Evolutionary conservation across 2,329 filamentous ascomycete genomes (phyloP).

Genomic region (Exophiala calicioides): DNA sequence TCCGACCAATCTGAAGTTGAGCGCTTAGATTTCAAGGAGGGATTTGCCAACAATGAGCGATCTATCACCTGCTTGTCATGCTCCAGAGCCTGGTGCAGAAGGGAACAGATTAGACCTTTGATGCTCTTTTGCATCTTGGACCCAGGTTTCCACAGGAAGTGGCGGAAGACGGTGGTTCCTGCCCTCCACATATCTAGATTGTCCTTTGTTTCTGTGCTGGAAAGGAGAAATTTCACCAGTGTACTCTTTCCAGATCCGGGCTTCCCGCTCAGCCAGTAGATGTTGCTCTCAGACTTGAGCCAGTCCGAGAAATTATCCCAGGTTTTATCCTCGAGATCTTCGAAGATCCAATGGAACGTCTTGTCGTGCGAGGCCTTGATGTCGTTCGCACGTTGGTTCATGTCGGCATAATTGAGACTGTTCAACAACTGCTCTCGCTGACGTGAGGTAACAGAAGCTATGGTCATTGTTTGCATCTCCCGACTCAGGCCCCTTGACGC

Average conservation of each 20-base stretch:
- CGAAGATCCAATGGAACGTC: conserved; percentile 15
- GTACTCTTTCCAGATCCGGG: conserved; percentile 39
- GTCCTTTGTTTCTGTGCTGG: conserved; percentile 16
- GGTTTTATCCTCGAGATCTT: neutral
- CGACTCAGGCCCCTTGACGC: too few species aligned
- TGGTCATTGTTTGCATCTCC: too few species aligned
- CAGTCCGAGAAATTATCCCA: conserved; percentile 12
- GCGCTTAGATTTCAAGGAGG: neutral
- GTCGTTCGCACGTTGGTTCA: conserved; percentile 9
- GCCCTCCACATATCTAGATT: conserved; percentile 29
- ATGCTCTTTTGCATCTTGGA: conserved; percentile 31
- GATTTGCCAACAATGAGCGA: neutral
- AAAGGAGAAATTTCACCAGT: conserved; percentile 35
- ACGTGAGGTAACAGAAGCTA: too few species aligned
- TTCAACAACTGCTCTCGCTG: too few species aligned
- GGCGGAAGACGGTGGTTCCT: conserved; percentile 22
- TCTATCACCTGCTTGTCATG: neutral
- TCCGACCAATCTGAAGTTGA: conserved; percentile 6
- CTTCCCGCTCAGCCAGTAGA: conserved; percentile 39
- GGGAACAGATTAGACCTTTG: conserved; percentile 32
- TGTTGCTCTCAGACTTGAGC: neutral
- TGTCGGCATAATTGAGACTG: conserved; percentile 7
- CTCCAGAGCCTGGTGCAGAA: conserved; percentile 29
- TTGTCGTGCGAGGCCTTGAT: conserved; percentile 2
- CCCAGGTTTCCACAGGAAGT: conserved; percentile 37